Percentiles rank a stretch among this genome's conserved stretches.
Evolutionary conservation across 345 rosid species (phyloP).

Genomic region (Acer negundo): DNA sequence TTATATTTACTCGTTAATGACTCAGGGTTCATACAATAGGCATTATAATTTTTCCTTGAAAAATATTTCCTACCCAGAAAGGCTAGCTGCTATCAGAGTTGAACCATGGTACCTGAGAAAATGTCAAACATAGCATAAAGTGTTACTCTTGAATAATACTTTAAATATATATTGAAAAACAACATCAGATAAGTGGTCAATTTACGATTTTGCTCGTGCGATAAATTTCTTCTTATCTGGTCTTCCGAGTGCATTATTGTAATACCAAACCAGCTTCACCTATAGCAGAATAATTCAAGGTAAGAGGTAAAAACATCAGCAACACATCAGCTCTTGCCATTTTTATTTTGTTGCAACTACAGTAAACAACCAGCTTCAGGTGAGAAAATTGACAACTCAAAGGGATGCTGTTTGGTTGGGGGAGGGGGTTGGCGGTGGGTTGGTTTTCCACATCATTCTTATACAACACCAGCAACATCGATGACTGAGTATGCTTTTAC

Average conservation of each 20-base stretch:
- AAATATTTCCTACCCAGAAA: slow-evolving; percentile 68
- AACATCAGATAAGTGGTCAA: not conserved
- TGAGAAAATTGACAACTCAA: slow-evolving; percentile 22
- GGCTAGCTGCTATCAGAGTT: slow-evolving; percentile 88
- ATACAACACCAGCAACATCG: not conserved
- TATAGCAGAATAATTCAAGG: slow-evolving; percentile 29
- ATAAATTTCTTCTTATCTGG: slow-evolving; percentile 84
- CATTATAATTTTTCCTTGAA: slow-evolving; percentile 1
- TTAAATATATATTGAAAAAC: slow-evolving; percentile 6
- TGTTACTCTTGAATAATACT: slow-evolving; percentile 10
- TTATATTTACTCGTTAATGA: slow-evolving; percentile 11
- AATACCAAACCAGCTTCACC: slow-evolving; percentile 96
- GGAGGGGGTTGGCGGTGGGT: not conserved
- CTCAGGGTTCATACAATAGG: slow-evolving; percentile 10
- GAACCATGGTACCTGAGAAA: slow-evolving; percentile 86
- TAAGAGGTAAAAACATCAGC: slow-evolving; percentile 9
- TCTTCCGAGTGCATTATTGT: slow-evolving; percentile 84
- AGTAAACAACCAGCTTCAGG: slow-evolving; percentile 82
- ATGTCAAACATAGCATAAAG: slow-evolving; percentile 19
- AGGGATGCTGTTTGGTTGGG: not conserved
- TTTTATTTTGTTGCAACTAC: slow-evolving; percentile 21
- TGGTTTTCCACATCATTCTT: not conserved
- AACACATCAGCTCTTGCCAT: slow-evolving; percentile 1
- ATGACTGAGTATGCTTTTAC: not conserved
- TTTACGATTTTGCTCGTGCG: slow-evolving; percentile 72